These are phyloP conservation scores for Paramecium primaurelia DNA, from an alignment of 73 alveolate species.

Conservation along the genomic window DNA sequence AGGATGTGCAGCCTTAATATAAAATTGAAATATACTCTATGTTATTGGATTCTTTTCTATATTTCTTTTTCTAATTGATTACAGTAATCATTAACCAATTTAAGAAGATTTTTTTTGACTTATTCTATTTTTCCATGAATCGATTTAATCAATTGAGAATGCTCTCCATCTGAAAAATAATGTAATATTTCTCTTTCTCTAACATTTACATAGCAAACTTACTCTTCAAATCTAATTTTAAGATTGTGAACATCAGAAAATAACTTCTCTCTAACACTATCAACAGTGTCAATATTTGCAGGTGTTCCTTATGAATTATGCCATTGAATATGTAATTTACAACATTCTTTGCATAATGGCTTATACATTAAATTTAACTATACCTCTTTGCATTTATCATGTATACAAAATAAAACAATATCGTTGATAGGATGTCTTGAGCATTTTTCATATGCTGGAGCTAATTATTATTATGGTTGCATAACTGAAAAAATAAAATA, in stretches of 20 bases:
- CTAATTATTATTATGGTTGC: neutral
- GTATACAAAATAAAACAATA: neutral
- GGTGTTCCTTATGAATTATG: conserved; percentile 13
- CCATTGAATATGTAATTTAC: conserved; percentile 11
- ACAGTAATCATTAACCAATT: neutral
- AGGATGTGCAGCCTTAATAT: neutral
- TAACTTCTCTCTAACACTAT: neutral
- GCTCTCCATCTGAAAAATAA: conserved; percentile 30
- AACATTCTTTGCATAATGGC: conserved; percentile 41
- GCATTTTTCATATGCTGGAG: conserved; percentile 11
- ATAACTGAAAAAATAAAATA: neutral
- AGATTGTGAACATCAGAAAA: neutral
- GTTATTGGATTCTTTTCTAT: neutral
- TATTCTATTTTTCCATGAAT: conserved; percentile 3
- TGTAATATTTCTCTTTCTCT: conserved; percentile 31
- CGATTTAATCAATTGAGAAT: neutral
- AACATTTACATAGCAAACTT: neutral
- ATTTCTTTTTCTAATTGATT: neutral
- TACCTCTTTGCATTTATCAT: neutral
- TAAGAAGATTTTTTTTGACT: neutral
- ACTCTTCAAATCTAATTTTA: conserved; percentile 12
- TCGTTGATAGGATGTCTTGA: neutral
- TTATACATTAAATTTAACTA: neutral
- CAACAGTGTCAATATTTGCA: neutral
- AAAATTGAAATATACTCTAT: neutral